These are phyloP conservation scores for Saccharomycopsis hybrid DNA, from an alignment of 1,139 yeast species.

Conservation along the genomic window DNA sequence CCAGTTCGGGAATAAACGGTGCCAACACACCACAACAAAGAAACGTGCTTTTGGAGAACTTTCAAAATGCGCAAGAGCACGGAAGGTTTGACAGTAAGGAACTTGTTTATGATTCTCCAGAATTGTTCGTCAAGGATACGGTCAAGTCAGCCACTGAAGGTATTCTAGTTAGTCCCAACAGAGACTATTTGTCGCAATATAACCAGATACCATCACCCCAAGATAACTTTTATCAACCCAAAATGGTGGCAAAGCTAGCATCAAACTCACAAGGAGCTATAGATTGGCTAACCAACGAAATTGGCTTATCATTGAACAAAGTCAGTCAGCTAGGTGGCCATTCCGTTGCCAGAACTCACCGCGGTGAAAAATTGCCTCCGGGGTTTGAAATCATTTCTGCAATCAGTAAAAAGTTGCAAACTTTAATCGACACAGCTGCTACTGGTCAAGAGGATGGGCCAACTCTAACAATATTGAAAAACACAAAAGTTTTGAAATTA, in stretches of 20 bases:
- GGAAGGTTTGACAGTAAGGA: too few species aligned
- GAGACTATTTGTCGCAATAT: slow-evolving; percentile 14
- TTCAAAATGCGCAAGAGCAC: too few species aligned
- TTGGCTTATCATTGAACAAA: slow-evolving; percentile 51
- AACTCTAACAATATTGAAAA: slow-evolving; percentile 35
- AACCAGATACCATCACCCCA: neutral
- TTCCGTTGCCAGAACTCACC: slow-evolving; percentile 64
- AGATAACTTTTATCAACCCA: neutral
- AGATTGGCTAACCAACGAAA: slow-evolving; percentile 61
- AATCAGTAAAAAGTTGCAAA: slow-evolving; percentile 47
- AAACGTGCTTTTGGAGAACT: slow-evolving; percentile 29
- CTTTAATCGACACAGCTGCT: slow-evolving; percentile 31
- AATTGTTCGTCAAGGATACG: slow-evolving; percentile 56
- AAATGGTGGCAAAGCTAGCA: slow-evolving; percentile 1
- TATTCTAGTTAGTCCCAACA: slow-evolving; percentile 47
- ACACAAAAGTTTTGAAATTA: slow-evolving; percentile 48
- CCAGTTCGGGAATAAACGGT: slow-evolving; percentile 79
- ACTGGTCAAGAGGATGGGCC: neutral
- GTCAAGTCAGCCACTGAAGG: slow-evolving; percentile 54
- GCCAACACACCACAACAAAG: slow-evolving; percentile 40
- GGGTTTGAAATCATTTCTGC: slow-evolving; percentile 71
- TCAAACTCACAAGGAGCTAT: slow-evolving; percentile 50
- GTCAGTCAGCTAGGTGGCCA: slow-evolving; percentile 71
- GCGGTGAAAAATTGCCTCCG: slow-evolving; percentile 51
- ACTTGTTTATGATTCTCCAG: slow-evolving; percentile 23